These are phyloP conservation scores for Nothophaeocryptopus gaeumannii DNA, from an alignment of 2,329 filamentous ascomycete genomes.

Conservation along the genomic window DNA sequence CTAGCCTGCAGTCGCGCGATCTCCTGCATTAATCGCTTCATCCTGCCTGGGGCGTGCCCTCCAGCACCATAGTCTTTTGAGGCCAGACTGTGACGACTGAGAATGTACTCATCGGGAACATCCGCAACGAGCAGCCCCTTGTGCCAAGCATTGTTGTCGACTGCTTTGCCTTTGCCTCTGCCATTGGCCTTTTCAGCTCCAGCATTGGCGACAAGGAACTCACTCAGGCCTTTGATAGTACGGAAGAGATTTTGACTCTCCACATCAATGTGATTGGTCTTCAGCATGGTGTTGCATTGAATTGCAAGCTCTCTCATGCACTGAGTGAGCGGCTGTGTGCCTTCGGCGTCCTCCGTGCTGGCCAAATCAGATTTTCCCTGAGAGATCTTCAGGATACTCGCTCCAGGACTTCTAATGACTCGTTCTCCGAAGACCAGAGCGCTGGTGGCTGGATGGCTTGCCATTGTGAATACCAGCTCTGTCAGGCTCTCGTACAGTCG, in stretches of 20 bases:
- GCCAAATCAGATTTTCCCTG: conserved; percentile 22
- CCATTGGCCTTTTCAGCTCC: neutral
- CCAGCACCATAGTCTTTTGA: conserved; percentile 13
- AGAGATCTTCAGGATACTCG: conserved; percentile 39
- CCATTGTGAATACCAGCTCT: conserved; percentile 40
- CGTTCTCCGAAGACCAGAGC: conserved; percentile 37
- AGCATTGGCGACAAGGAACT: conserved; percentile 7
- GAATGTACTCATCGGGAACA: conserved; percentile 39
- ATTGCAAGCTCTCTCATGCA: conserved; percentile 31
- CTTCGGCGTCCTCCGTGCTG: conserved; percentile 15
- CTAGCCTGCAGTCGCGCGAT: conserved; percentile 49
- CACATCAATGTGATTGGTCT: conserved; percentile 6
- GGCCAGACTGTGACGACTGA: conserved; percentile 28
- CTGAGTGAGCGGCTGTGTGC: conserved; percentile 26
- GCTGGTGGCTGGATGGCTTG: conserved; percentile 32
- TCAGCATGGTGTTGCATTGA: conserved; percentile 36
- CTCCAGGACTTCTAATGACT: conserved; percentile 33
- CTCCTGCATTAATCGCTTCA: conserved; percentile 53
- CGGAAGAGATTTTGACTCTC: conserved; percentile 26
- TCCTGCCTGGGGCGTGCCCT: conserved; percentile 39
- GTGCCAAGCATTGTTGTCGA: conserved; percentile 24
- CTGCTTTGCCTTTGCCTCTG: neutral
- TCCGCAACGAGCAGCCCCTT: conserved; percentile 37
- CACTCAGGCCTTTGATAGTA: conserved; percentile 10
- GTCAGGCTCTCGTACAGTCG: conserved; percentile 41